Evolutionary conservation across 2,329 filamentous ascomycete species (phyloP).

Genomic region (Aspergillus sp.): DNA sequence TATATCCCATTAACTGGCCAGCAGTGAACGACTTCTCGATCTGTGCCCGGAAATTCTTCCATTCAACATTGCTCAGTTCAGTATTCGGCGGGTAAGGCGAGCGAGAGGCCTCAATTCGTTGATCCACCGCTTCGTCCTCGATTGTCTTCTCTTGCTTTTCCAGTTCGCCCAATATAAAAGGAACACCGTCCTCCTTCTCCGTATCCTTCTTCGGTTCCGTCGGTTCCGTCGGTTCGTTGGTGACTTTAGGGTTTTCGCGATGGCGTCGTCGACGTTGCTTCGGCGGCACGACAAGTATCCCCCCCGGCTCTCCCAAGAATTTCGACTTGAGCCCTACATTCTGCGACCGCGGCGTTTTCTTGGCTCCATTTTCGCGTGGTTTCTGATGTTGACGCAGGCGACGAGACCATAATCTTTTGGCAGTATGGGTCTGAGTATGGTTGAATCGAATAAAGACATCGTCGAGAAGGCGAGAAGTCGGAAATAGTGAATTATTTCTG

Average conservation of each 20-base stretch:
- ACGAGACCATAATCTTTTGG: conserved; percentile 3
- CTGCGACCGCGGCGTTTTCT: too few relatives aligned
- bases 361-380: background rate
- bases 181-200: conserved; percentile 8
- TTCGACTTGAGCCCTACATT: conserved; percentile 22
- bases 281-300: conserved; percentile 30
- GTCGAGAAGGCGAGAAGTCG: conserved; percentile 5
- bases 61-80: conserved; percentile 18
- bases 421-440: conserved; percentile 7
- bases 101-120: conserved; percentile 21
- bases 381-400: background rate
- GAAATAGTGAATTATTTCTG: conserved; percentile 3
- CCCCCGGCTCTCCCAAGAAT: conserved; percentile 27
- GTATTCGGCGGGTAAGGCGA: conserved; percentile 13
- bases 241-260: conserved; percentile 4
- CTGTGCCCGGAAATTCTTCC: conserved; percentile 20
- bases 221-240: conserved; percentile 2
- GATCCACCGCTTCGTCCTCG: conserved; percentile 10
- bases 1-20: conserved; percentile 24
- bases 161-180: conserved; percentile 19
- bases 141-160: conserved; percentile 11
- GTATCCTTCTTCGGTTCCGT: conserved; percentile 5
- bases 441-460: conserved; percentile 13
- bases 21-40: conserved; percentile 26
- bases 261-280: conserved; percentile 15